Base-by-base conservation (phyloP, 768 basidiomycete genomes). In the Lactifluus hygrophoroides region DNA sequence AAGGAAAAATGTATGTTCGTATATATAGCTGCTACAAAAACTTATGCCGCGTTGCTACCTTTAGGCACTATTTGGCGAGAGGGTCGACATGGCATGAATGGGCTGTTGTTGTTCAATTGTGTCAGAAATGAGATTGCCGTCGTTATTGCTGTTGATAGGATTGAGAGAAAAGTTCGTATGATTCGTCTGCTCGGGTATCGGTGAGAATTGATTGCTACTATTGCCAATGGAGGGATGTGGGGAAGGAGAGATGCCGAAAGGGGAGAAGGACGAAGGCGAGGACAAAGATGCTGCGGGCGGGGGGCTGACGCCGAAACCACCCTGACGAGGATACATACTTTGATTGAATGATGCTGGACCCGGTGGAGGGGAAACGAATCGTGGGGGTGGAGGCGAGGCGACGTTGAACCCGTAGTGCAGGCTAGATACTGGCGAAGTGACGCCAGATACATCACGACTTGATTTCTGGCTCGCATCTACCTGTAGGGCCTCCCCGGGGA, bases 361-460 rank as follows among this genome's bases (percentile, higher is more conserved):
- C 54, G 71, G 71, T 21, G 72, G 70, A 10, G 73, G 71, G 21
- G 71, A 72, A 55, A 71, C 66, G 54, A 74, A 73, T 50, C 72
- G 69, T 6, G 70, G 71, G 2, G 73, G 70, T 23, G 73, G 73
- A 5, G 72, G 70, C 5, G 67, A 65, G 8, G 71, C 70, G 32
- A 70, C 61, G 34, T 67, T 68, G 62, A 70, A 74, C 54, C 67
- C 67, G 59, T 73, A 73, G 21, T 68, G 66, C 28, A 65, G 63
- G 10, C 67, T n/a, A 19, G 65, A 52, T 25, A 54, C 67, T 0
- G 69, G 70, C n/a, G 70, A 71, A 2, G 68, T 68, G 65, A 72
- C 55, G 32, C 69, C 69, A 19, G 67, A 66, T 32, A 54, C 61
- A 37, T 72, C 69, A 40, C 69, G 68, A 9, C 69, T 64, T 16